Conservation (phyloP, 2,329 filamentous ascomycete species). For the Aaosphaeria pasadenensis region DNA sequence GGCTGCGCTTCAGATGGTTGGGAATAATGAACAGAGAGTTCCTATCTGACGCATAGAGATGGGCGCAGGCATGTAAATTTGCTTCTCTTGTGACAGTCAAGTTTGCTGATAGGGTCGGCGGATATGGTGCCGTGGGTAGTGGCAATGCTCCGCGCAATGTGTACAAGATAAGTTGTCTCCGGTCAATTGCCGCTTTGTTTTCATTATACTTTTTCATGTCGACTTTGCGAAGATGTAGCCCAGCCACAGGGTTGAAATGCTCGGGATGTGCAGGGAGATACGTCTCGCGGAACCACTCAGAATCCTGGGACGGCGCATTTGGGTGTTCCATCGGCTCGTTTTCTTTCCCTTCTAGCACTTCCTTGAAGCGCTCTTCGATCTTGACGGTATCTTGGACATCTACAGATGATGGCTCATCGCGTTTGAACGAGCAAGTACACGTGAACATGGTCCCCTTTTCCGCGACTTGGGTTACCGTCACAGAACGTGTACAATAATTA, state of each 20-base stretch:
- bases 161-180: constrained; percentile 32
- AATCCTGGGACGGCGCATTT: constrained; percentile 18
- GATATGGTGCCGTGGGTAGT: constrained; percentile 20
- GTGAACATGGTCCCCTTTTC: constrained; percentile 50
- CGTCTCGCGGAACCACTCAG: constrained; percentile 22
- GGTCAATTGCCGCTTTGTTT: constrained; percentile 31
- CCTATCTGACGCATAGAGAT: constrained; percentile 56
- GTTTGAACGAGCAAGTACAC: constrained; percentile 53
- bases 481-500: constrained; percentile 51
- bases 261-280: constrained; percentile 29
- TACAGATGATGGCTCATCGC: constrained; percentile 33
- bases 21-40: constrained; percentile 54
- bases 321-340: constrained; percentile 25
- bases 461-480: constrained; percentile 50
- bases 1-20: constrained; percentile 36
- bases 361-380: constrained; percentile 32
- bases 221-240: constrained; percentile 50
- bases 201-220: constrained; percentile 52
- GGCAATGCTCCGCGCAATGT: constrained; percentile 33
- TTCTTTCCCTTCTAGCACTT: constrained; percentile 31
- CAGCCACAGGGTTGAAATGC: constrained; percentile 41
- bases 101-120: constrained; percentile 1
- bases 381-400: constrained; percentile 34
- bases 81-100: constrained; percentile 21
- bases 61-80: constrained; percentile 57